Base-by-base conservation (phyloP, 805 yeast species). In the Candida berthetii region DNA sequence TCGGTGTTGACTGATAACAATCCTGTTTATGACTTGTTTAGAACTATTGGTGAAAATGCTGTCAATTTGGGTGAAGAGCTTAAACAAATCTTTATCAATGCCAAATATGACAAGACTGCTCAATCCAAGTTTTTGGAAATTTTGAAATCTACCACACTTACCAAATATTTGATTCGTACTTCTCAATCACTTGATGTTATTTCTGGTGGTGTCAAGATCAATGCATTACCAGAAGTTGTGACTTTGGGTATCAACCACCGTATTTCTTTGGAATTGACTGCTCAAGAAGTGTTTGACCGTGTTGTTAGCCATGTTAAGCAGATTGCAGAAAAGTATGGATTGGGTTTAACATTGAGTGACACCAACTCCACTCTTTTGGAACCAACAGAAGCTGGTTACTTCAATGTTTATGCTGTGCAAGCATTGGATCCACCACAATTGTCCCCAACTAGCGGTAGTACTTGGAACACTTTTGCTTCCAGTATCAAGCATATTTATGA, bases 181-280 rank as follows among this genome's bases (percentile, higher is more conserved):
- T 72, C 86, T 4, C 86, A 79, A 59, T 84, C 91, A 0, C 69
- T 74, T 36, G 88, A 82, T 52, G 69, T 81, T 15, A 65, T 85
- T 43, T 51, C 60, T 5, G 91, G 90, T 18, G 93, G 91, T 29
- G 71, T 78, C 43, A 84, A 85, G 59, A 70, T 79, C 31, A 84
- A 85, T 52, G 87, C 90, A 2, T 63, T 84, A 38, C 91, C 93
- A 3, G 89, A 83, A 53, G 60, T 67, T 28, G 76, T 74, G 3
- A 60, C 60, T 24, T 62, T 80, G 31, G 54, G 70, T 29, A 67
- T 82, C 35, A 82, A 85, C 57, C 82, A 81, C 53, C 68, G 91
- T 53, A 66, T 83, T 33, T 72, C 78, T 16, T 64, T 76, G 29
- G 85, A 78, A 45, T 66, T 77, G 14, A 59, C 69, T 18, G 66